These are phyloP conservation scores for Rhodamnia rubescens DNA, from an alignment of 345 rosid genomes.

Conservation along the genomic window DNA sequence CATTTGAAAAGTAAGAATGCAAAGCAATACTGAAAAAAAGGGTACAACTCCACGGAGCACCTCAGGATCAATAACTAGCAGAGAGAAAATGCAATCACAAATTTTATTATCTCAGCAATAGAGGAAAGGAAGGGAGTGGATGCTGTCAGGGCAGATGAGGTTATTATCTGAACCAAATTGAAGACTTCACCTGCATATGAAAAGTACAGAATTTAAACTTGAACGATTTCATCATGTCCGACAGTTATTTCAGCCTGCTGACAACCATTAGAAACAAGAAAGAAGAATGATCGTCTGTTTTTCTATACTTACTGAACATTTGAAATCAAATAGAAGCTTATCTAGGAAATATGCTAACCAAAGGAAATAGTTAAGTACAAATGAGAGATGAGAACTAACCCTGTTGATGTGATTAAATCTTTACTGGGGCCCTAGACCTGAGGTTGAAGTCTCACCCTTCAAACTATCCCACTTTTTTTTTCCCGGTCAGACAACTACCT, in stretches of 20 bases:
- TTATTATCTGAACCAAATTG: background rate
- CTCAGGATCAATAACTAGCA: background rate
- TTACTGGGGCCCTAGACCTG: background rate
- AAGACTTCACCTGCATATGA: background rate
- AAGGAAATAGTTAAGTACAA: background rate
- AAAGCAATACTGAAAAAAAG: background rate
- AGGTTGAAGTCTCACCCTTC: background rate
- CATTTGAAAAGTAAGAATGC: background rate
- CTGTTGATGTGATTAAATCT: background rate
- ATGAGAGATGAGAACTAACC: background rate
- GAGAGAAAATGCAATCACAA: background rate
- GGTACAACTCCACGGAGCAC: background rate
- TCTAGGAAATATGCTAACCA: background rate
- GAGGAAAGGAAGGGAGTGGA: background rate
- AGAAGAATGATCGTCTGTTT: background rate
- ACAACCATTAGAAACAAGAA: background rate
- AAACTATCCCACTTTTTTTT: background rate
- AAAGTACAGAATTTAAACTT: background rate
- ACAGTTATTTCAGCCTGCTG: background rate
- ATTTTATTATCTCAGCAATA: background rate
- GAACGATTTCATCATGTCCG: background rate
- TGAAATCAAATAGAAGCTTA: background rate
- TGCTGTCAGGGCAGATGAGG: background rate
- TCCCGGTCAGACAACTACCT: background rate
- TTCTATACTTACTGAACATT: background rate